Conservation (phyloP, 2,329 filamentous ascomycete species). For the Phaeosphaeria sp. region DNA sequence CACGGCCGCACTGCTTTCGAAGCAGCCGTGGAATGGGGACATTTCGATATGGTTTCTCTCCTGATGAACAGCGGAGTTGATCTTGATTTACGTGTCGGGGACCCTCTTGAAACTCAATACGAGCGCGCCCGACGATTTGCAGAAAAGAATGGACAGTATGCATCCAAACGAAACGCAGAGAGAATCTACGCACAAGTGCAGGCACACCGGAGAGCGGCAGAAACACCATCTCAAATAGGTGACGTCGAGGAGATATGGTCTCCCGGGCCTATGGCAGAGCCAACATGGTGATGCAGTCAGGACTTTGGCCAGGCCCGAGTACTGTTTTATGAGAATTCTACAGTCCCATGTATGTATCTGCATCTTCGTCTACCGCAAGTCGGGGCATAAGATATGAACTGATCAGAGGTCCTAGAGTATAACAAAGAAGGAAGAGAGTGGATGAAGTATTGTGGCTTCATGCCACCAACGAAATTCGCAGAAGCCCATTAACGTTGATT, state of each 20-base stretch:
- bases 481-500: no score
- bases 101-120: constrained; percentile 5
- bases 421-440: no score
- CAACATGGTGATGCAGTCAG: background rate
- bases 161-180: constrained; percentile 2
- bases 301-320: no score
- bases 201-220: background rate
- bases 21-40: constrained; percentile 13
- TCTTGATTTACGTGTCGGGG: constrained; percentile 2
- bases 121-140: constrained; percentile 6
- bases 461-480: no score
- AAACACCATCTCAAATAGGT: background rate
- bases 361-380: no score
- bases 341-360: no score
- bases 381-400: no score
- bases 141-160: constrained; percentile 4
- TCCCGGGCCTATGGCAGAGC: background rate
- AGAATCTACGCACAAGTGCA: background rate
- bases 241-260: background rate
- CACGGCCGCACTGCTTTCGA: constrained; percentile 15
- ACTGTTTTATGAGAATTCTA: no score
- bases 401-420: no score
- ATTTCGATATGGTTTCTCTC: constrained; percentile 11
- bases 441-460: no score
- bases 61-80: constrained; percentile 6